A percentile compares a stretch with the other conserved stretches of the same genome.
These are phyloP conservation scores for Brachypodium distachyon DNA, from an alignment of 202 grass and related monocot species.

Conservation along the genomic window DNA sequence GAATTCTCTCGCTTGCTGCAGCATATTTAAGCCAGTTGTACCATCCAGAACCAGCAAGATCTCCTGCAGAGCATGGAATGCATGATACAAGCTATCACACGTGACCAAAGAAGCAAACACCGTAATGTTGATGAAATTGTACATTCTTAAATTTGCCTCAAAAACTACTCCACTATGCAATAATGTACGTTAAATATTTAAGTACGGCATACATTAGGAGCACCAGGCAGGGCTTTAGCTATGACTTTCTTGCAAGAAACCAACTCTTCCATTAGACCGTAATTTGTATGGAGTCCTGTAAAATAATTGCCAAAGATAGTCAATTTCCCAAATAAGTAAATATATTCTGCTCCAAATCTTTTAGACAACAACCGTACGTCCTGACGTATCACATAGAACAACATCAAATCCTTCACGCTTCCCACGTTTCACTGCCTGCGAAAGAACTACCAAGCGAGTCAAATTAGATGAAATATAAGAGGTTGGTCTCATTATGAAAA, in stretches of 20 bases:
- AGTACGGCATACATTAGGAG: slow-evolving; percentile 51
- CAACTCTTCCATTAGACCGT: slow-evolving; percentile 95
- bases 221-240: slow-evolving; percentile 70
- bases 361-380: slow-evolving; percentile 52
- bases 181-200: not conserved
- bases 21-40: slow-evolving; percentile 97
- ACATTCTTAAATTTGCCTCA: not conserved
- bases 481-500: not conserved
- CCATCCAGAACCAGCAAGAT: slow-evolving; percentile 89
- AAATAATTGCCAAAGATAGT: not conserved
- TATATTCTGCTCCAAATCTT: not conserved
- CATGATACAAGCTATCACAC: not conserved
- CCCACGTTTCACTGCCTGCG: slow-evolving; percentile 84
- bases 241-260: slow-evolving; percentile 82
- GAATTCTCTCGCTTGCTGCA: slow-evolving; percentile 85
- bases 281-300: slow-evolving; percentile 95
- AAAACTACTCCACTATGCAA: not conserved
- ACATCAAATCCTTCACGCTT: slow-evolving; percentile 83
- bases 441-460: slow-evolving; percentile 81
- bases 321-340: not conserved
- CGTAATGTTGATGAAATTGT: not conserved
- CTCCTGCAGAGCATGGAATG: slow-evolving; percentile 40
- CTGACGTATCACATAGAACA: slow-evolving; percentile 92
- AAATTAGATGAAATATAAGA: slow-evolving; percentile 49
- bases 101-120: not conserved